A percentile compares a stretch with the other conserved stretches of the same genome.
Conservation (phyloP, 1,284 basidiomycete genomes). For the Pyrrhoderma noxium region DNA sequence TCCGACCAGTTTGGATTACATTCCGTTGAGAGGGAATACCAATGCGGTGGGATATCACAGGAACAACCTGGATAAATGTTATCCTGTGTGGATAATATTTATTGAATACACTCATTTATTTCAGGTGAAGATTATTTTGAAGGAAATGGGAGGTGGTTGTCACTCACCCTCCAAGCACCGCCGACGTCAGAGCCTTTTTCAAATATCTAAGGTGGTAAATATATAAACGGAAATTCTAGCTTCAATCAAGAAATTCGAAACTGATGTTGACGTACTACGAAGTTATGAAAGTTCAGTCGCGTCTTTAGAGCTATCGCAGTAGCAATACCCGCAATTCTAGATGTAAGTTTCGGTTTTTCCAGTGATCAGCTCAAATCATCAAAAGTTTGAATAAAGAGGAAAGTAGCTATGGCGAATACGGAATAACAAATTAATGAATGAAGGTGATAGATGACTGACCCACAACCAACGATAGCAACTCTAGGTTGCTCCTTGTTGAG, state of each 20-base stretch:
- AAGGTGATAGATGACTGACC: constrained; percentile 28
- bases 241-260: background rate
- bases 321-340: constrained; percentile 37
- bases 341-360: background rate
- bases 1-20: constrained; percentile 44
- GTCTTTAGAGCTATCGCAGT: constrained; percentile 41
- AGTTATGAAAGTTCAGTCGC: constrained; percentile 37
- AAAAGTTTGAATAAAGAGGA: too few relatives aligned
- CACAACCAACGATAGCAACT: constrained; percentile 44
- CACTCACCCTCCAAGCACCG: constrained; percentile 46
- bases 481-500: constrained; percentile 23
- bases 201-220: constrained; percentile 41
- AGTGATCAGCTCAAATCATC: background rate
- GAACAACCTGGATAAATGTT: constrained; percentile 41
- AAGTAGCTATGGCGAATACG: too few relatives aligned
- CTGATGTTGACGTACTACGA: constrained; percentile 31
- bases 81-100: constrained; percentile 31
- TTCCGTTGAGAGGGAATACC: constrained; percentile 50
- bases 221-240: background rate
- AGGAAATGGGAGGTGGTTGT: constrained; percentile 1
- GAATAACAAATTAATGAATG: background rate
- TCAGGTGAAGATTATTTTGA: too few relatives aligned
- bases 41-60: constrained; percentile 45
- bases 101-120: too few relatives aligned
- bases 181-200: constrained; percentile 39